phyloP scores from a whole-genome alignment of 75 land plant species.

The Cupressus sempervirens region DNA sequence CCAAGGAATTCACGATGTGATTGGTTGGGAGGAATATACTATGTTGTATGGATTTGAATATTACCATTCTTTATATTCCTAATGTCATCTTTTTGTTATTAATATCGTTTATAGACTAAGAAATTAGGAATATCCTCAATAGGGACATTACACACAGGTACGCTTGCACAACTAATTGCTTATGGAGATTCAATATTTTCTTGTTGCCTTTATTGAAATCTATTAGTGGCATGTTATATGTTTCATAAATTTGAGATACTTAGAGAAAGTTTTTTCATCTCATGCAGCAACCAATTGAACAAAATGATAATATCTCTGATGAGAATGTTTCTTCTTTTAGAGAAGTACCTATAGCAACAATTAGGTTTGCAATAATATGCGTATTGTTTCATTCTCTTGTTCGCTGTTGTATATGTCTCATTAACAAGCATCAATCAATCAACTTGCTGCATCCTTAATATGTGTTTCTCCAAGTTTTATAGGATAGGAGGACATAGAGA shows the following conservation, averaged over 20 bases:
- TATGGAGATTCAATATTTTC: not conserved
- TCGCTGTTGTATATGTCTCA: not conserved
- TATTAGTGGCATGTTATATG: not conserved
- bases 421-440: not conserved
- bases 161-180: not conserved
- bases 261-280: not conserved
- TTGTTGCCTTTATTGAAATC: not conserved
- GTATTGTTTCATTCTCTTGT: not conserved
- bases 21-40: too few relatives aligned
- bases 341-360: not conserved
- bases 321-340: not conserved
- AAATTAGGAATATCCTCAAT: too few relatives aligned
- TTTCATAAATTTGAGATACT: not conserved
- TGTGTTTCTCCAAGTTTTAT: too few relatives aligned
- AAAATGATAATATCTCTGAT: not conserved
- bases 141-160: too few relatives aligned
- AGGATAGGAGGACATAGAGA: too few relatives aligned
- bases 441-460: not conserved
- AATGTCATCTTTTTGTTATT: too few relatives aligned
- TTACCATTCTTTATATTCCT: too few relatives aligned
- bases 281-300: not conserved
- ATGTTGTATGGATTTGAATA: too few relatives aligned
- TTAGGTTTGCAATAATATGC: not conserved
- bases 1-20: too few relatives aligned
- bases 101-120: too few relatives aligned